phyloP scores from a whole-genome alignment of 306 rosid genomes.

The Ziziphus jujuba region DNA sequence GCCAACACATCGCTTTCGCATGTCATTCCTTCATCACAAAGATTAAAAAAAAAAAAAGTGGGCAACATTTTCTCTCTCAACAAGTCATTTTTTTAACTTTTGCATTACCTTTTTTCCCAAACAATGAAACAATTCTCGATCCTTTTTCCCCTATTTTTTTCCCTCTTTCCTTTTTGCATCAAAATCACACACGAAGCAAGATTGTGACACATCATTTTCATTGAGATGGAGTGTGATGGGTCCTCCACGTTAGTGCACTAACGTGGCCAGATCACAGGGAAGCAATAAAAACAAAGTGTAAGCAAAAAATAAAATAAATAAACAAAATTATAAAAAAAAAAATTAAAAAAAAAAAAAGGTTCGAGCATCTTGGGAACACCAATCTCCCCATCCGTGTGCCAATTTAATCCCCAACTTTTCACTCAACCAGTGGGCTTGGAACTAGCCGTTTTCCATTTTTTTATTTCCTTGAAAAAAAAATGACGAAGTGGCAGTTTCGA shows the following conservation, averaged over 20 bases:
- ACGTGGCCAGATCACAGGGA: slow-evolving; percentile 11
- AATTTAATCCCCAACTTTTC: neutral
- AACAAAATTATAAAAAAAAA: neutral
- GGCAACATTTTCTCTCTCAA: neutral
- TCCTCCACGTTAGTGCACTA: neutral
- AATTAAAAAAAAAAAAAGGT: neutral
- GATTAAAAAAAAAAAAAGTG: neutral
- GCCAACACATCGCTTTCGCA: neutral
- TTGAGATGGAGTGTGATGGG: neutral
- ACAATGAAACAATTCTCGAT: neutral
- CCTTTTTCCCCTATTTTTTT: too few species aligned
- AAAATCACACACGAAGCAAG: slow-evolving; percentile 6
- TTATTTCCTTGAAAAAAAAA: neutral
- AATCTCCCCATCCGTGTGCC: slow-evolving; percentile 22
- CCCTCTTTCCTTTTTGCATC: neutral
- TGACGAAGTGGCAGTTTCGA: slow-evolving; percentile 27
- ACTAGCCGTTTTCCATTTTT: slow-evolving; percentile 19
- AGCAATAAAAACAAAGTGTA: neutral
- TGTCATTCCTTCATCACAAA: neutral
- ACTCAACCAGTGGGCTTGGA: neutral
- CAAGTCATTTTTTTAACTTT: neutral
- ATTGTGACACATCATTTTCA: slow-evolving; percentile 5
- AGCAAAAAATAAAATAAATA: too few species aligned
- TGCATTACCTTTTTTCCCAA: neutral
- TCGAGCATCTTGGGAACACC: slow-evolving; percentile 32